phyloP scores from a whole-genome alignment of 139 green algal species.

The Astrephomene gubernaculifera region DNA sequence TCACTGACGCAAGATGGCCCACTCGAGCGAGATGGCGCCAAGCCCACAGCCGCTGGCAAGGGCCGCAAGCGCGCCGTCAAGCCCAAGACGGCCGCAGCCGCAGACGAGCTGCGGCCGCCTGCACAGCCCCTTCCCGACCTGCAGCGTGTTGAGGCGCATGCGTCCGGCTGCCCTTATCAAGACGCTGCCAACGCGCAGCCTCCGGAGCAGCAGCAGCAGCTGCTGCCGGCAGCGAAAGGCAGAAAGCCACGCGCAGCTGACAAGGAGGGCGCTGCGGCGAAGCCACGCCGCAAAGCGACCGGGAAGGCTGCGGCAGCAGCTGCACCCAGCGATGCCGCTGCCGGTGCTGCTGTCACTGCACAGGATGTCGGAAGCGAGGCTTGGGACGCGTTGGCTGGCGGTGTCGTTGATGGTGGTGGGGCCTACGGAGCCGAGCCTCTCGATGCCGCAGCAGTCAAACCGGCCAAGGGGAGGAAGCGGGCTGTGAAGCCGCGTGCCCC shows the following conservation, averaged over 20 bases:
- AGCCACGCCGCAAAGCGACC: background rate
- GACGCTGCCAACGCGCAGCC: background rate
- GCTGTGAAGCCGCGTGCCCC: background rate
- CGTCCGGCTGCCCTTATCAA: background rate
- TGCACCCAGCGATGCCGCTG: too few species aligned
- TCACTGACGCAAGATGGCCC: too few species aligned
- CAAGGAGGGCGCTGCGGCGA: too few species aligned
- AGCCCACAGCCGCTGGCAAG: background rate
- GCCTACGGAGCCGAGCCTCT: too few species aligned
- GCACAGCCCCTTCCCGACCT: background rate
- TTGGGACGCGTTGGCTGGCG: background rate
- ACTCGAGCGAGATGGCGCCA: too few species aligned
- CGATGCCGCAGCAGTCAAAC: too few species aligned
- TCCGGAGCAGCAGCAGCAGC: background rate
- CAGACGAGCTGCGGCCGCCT: background rate
- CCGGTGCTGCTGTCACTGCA: too few species aligned
- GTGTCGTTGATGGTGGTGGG: background rate
- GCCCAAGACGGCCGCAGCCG: background rate
- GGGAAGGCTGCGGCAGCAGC: background rate
- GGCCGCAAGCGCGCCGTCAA: constrained; percentile 3
- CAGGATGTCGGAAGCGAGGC: too few species aligned
- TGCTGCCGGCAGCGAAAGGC: background rate
- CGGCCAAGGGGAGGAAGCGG: background rate
- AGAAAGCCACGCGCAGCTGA: background rate
- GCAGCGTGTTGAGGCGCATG: background rate